Conservation (phyloP, 2,329 filamentous ascomycete genomes). For the Colletotrichum somersetense region DNA sequence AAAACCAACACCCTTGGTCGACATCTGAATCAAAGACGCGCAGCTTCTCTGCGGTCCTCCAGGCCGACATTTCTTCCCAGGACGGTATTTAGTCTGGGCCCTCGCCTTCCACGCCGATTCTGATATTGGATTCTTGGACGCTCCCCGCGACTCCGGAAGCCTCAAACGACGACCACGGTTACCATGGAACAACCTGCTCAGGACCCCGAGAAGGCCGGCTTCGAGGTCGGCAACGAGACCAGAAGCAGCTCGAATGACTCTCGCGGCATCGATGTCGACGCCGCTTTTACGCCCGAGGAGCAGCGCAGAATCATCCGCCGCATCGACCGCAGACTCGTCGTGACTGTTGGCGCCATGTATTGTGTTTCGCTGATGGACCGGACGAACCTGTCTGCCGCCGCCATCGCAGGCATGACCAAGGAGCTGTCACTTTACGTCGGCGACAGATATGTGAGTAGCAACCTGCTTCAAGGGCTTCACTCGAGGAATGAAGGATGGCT, state of each 20-base stretch:
- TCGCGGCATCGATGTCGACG: constrained; percentile 45
- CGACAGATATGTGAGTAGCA: constrained; percentile 58
- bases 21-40: constrained; percentile 17
- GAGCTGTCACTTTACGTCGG: constrained; percentile 60
- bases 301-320: constrained; percentile 76
- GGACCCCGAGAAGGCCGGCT: constrained; percentile 42
- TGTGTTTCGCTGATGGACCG: constrained; percentile 84
- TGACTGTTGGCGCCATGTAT: constrained; percentile 75
- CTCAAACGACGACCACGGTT: neutral
- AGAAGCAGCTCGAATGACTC: constrained; percentile 33
- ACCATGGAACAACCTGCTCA: constrained; percentile 28
- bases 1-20: neutral
- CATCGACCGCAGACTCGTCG: constrained; percentile 75
- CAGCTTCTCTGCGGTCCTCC: constrained; percentile 11
- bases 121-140: neutral
- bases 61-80: neutral
- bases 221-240: constrained; percentile 39
- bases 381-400: constrained; percentile 80
- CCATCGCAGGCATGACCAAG: constrained; percentile 73
- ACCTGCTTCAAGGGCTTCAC: neutral
- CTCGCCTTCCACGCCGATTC: neutral
- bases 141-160: neutral
- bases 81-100: neutral
- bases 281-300: constrained; percentile 70
- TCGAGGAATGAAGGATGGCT: neutral